Percentiles rank a stretch among this genome's conserved stretches.
Evolutionary conservation across 1,284 basidiomycete species (phyloP).

Genomic region (Pseudomicrostroma phylloplanum): DNA sequence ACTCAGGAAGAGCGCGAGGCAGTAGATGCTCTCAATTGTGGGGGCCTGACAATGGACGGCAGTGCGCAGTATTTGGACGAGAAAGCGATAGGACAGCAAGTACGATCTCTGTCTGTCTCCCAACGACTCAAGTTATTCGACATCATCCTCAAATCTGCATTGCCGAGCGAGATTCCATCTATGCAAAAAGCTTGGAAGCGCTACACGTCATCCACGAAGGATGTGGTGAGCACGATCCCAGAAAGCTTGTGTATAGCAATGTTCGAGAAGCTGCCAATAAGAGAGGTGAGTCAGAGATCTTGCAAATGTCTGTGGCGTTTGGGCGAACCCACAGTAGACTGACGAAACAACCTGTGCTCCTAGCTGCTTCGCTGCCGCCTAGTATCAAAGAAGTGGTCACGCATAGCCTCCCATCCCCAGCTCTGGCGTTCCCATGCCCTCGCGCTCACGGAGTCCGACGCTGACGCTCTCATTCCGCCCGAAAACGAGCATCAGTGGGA

Average conservation of each 20-base stretch:
- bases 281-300: slow-evolving; percentile 60
- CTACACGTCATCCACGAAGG: slow-evolving; percentile 71
- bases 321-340: too few species aligned
- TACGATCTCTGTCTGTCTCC: slow-evolving; percentile 22
- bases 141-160: slow-evolving; percentile 32
- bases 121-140: slow-evolving; percentile 27
- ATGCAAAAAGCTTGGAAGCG: slow-evolving; percentile 61
- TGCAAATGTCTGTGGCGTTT: too few species aligned
- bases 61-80: slow-evolving; percentile 20
- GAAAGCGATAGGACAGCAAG: slow-evolving; percentile 20
- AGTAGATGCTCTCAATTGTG: background rate
- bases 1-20: background rate
- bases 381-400: slow-evolving; percentile 71
- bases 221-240: slow-evolving; percentile 68
- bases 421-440: slow-evolving; percentile 73
- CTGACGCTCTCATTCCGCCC: slow-evolving; percentile 51
- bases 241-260: slow-evolving; percentile 64
- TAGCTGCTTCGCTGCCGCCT: slow-evolving; percentile 43
- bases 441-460: slow-evolving; percentile 67
- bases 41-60: background rate
- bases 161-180: slow-evolving; percentile 31
- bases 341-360: background rate
- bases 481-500: slow-evolving; percentile 52
- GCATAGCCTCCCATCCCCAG: slow-evolving; percentile 63
- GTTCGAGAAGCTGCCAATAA: slow-evolving; percentile 62